Base-by-base conservation (phyloP, 148 eudicot genomes). In the Cornus florida region DNA sequence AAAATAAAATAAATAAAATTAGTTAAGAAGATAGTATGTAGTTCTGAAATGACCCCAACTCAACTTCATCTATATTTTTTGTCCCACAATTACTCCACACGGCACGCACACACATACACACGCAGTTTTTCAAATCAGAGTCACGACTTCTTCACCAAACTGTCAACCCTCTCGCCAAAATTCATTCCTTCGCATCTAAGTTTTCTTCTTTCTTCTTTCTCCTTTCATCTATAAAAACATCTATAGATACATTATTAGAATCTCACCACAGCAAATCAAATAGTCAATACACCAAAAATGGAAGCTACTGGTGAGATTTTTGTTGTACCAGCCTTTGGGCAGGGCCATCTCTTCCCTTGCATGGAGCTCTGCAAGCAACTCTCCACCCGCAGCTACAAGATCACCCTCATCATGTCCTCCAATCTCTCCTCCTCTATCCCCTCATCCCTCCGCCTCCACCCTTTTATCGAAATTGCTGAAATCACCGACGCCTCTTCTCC, bases 331-430 rank as follows among this genome's bases (percentile, higher is more conserved):
- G 62, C 62, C 67, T 64, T 75, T 14, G 77, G 93, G 7, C 89
- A 86, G 67, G 93, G 93, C 79, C 93, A 88, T 65, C 88, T 88
- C 23, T 83, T 84, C 73, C 93, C 93, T 3, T 75, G 70, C 82
- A 80, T 85, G 50, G 93, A 90, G 84, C 91, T 90, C 23, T 85
- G 86, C 77, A 86, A 83, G 22, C 87, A 78, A 62, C 65, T 88
- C 19, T 77, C 88, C 16, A 33, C 84, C 43, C 78, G 78, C 75
- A 77, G 78, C 23, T 83, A 71, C 82, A 83, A 77, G 56, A 28
- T 84, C 75, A 88, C 85, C 24, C 83, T 90, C 66, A 74, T 90
- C 74, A 83, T 89, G 77, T 80, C 88, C 31, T 85, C 88, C 19
- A 62, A 83, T 35, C 83, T 88, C 57, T 80, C 88, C 73, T 85